A percentile compares a stretch with the other conserved stretches of the same genome.
Evolutionary conservation across 2,329 filamentous ascomycete species (phyloP).

Genomic region (Apiospora arundinis): DNA sequence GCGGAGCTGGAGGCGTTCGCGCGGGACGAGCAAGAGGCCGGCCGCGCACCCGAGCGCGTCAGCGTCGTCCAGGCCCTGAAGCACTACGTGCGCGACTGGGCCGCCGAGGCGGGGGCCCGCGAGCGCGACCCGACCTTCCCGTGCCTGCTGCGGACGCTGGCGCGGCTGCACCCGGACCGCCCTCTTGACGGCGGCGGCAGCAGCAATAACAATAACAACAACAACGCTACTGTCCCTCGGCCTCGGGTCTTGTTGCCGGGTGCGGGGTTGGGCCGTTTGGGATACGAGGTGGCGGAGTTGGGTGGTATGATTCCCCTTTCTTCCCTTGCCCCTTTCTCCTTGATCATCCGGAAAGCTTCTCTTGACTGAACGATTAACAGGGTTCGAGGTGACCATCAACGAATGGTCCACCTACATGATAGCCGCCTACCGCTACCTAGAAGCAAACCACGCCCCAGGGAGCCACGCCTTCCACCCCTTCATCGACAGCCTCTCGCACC

Average conservation of each 20-base stretch:
- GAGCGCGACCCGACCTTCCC: slow-evolving; percentile 53
- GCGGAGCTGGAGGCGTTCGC: slow-evolving; percentile 53
- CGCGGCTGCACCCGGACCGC: slow-evolving; percentile 40
- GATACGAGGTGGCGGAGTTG: slow-evolving; percentile 55
- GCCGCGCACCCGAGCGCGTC: slow-evolving; percentile 50
- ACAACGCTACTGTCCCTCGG: background rate
- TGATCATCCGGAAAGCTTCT: background rate
- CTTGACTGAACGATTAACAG: slow-evolving; percentile 32
- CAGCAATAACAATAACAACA: background rate
- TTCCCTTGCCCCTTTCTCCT: background rate
- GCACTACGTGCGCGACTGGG: slow-evolving; percentile 65
- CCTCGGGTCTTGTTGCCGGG: slow-evolving; percentile 57
- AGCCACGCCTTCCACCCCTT: slow-evolving; percentile 54
- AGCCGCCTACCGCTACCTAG: slow-evolving; percentile 56
- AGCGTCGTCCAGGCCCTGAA: slow-evolving; percentile 61
- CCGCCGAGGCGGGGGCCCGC: slow-evolving; percentile 47
- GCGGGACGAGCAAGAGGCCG: slow-evolving; percentile 44
- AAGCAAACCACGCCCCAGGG: slow-evolving; percentile 36
- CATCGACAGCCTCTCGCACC: slow-evolving; percentile 63
- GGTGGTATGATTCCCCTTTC: slow-evolving; percentile 37
- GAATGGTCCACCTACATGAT: slow-evolving; percentile 67
- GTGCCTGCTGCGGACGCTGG: slow-evolving; percentile 44
- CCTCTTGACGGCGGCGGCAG: no score
- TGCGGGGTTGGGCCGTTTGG: slow-evolving; percentile 58
- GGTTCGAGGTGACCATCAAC: slow-evolving; percentile 59